Conservation (phyloP, 1,139 yeast genomes). For the Geotrichum reessii region DNA sequence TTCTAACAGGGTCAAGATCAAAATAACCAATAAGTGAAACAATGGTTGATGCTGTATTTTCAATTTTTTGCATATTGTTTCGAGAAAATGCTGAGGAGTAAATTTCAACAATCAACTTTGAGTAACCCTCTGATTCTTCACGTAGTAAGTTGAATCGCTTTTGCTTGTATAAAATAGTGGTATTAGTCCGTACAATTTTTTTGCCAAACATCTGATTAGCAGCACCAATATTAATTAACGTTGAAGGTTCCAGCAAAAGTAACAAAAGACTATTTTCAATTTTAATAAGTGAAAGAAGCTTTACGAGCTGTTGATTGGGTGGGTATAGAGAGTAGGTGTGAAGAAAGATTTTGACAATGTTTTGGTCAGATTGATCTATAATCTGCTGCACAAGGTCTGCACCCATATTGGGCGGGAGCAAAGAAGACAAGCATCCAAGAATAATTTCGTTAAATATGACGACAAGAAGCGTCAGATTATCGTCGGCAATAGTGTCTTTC, state of each 20-base stretch:
- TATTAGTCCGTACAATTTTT: conserved; percentile 44
- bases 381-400: conserved; percentile 11
- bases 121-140: conserved; percentile 78
- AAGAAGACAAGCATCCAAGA: conserved; percentile 16
- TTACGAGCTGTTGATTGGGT: conserved; percentile 19
- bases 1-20: conserved; percentile 68
- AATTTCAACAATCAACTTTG: conserved; percentile 56
- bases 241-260: conserved; percentile 27
- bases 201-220: conserved; percentile 36
- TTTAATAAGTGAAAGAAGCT: conserved; percentile 22
- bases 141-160: conserved; percentile 67
- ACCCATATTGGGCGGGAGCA: conserved; percentile 19
- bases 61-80: conserved; percentile 43
- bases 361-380: conserved; percentile 3
- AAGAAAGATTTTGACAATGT: conserved; percentile 21
- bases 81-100: conserved; percentile 40
- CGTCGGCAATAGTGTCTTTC: conserved; percentile 13
- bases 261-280: conserved; percentile 25
- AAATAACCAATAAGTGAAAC: conserved; percentile 69
- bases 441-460: conserved; percentile 26
- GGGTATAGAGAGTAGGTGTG: conserved; percentile 24
- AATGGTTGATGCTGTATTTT: conserved; percentile 47
- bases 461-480: conserved; percentile 16
- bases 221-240: conserved; percentile 25
- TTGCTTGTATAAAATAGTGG: conserved; percentile 52